Conservation (phyloP, 768 basidiomycete species). For the Boletus rufocinnamomeus region DNA sequence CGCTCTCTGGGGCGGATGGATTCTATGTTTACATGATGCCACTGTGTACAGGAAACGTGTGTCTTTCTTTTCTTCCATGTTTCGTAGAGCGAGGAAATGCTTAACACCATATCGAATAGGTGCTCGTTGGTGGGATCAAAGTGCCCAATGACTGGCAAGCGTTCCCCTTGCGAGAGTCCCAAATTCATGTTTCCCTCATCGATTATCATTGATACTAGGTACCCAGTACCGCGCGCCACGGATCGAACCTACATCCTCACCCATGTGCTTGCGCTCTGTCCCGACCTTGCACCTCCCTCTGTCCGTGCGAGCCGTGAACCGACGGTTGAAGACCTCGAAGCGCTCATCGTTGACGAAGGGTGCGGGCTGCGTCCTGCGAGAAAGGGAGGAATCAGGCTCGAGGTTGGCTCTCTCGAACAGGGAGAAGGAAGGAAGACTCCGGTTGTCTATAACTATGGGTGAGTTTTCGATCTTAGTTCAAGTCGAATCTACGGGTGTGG, state of each 20-base stretch:
- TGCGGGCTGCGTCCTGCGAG: constrained; percentile 69
- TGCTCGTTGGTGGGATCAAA: constrained; percentile 64
- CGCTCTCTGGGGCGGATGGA: constrained; percentile 34
- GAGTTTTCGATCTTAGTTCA: constrained; percentile 22
- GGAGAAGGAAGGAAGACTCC: constrained; percentile 40
- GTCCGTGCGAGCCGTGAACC: constrained; percentile 47
- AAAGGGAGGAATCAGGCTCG: constrained; percentile 67
- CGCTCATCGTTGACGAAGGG: constrained; percentile 51
- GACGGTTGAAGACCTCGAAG: constrained; percentile 49
- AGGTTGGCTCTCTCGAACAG: constrained; percentile 43
- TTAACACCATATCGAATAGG: constrained; percentile 27
- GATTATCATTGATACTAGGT: constrained; percentile 41
- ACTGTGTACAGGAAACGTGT: constrained; percentile 41
- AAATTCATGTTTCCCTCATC: not conserved
- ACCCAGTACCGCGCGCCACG: constrained; percentile 62
- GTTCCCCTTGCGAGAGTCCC: not conserved
- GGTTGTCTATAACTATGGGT: constrained; percentile 68
- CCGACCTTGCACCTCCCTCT: constrained; percentile 59
- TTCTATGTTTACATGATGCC: constrained; percentile 41
- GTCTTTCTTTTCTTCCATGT: constrained; percentile 12
- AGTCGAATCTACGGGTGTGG: not conserved
- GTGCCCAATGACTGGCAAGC: constrained; percentile 60
- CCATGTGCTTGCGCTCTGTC: constrained; percentile 51
- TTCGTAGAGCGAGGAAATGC: too few relatives aligned
- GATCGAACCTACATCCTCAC: constrained; percentile 61